Conservation (phyloP, 2,329 filamentous ascomycete species). For the Fusarium burgessii region DNA sequence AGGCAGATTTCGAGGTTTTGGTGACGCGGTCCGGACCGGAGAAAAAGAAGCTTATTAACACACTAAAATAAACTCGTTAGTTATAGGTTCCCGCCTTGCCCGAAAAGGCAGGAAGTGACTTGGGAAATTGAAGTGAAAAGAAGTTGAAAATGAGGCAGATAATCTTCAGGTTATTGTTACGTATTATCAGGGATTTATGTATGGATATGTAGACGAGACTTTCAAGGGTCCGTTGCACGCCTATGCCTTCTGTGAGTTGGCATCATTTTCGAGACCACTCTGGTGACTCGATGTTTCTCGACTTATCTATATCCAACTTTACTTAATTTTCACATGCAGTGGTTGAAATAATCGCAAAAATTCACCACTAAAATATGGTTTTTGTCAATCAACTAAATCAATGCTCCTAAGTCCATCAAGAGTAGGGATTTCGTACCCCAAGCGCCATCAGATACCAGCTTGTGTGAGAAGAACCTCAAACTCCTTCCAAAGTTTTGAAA, state of each 20-base stretch:
- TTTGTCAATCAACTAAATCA: neutral
- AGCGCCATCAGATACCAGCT: conserved; percentile 1
- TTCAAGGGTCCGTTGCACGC: neutral
- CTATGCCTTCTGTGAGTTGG: neutral
- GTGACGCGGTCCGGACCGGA: conserved; percentile 21
- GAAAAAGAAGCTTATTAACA: conserved; percentile 35
- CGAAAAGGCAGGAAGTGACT: conserved; percentile 27
- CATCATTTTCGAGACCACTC: neutral
- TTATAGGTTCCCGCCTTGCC: conserved; percentile 11
- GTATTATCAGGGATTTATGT: neutral
- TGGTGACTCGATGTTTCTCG: neutral
- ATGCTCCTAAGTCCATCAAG: conserved; percentile 2
- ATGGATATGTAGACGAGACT: neutral
- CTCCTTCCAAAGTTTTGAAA: conserved; percentile 4
- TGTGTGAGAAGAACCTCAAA: neutral
- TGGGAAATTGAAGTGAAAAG: conserved; percentile 20
- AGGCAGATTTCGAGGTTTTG: conserved; percentile 24
- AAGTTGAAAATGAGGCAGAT: neutral
- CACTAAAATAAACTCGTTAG: neutral
- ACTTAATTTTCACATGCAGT: neutral
- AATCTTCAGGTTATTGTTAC: neutral
- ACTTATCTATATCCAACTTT: neutral
- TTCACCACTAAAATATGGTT: conserved; percentile 18
- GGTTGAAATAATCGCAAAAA: neutral
- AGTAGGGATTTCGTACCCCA: conserved; percentile 27